phyloP scores from a whole-genome alignment of 495 filamentous ascomycete genomes.

The Xylaria palmicola region DNA sequence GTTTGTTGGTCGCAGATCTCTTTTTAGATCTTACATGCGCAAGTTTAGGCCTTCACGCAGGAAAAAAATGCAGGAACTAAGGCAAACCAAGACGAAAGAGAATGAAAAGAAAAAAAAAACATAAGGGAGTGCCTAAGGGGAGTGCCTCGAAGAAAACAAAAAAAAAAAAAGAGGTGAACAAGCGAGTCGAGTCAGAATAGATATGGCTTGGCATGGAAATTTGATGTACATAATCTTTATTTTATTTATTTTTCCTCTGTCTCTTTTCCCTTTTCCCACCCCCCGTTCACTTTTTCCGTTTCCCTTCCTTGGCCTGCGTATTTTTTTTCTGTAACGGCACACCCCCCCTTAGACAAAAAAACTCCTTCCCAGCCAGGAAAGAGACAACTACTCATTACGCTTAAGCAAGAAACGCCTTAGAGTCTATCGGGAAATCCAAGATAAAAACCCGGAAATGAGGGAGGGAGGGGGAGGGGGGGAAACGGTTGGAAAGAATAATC shows the following conservation, averaged over 20 bases:
- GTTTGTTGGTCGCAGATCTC: too few relatives aligned
- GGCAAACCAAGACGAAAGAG: constrained; percentile 21
- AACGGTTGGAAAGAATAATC: neutral
- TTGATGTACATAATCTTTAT: constrained; percentile 17
- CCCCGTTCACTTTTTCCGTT: too few relatives aligned
- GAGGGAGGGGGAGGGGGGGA: neutral
- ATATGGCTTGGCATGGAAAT: neutral
- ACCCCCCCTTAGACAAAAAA: neutral
- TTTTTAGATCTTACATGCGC: constrained; percentile 2
- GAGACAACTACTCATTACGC: constrained; percentile 17
- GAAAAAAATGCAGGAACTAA: constrained; percentile 11
- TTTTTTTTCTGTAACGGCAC: constrained; percentile 8
- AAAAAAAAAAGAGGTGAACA: constrained; percentile 22
- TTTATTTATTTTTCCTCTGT: too few relatives aligned
- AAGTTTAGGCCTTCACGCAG: constrained; percentile 17
- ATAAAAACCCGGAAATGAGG: constrained; percentile 16
- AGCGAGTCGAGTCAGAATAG: constrained; percentile 6
- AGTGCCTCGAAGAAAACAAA: neutral
- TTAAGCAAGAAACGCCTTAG: constrained; percentile 37
- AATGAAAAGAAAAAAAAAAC: constrained; percentile 23
- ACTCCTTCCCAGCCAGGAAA: neutral
- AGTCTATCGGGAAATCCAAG: constrained; percentile 34
- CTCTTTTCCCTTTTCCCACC: neutral
- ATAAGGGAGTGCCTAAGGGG: constrained; percentile 17
- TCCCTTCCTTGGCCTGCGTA: neutral